phyloP scores from a whole-genome alignment of 2,329 filamentous ascomycete species.

The Trichoderma cornu-damae region DNA sequence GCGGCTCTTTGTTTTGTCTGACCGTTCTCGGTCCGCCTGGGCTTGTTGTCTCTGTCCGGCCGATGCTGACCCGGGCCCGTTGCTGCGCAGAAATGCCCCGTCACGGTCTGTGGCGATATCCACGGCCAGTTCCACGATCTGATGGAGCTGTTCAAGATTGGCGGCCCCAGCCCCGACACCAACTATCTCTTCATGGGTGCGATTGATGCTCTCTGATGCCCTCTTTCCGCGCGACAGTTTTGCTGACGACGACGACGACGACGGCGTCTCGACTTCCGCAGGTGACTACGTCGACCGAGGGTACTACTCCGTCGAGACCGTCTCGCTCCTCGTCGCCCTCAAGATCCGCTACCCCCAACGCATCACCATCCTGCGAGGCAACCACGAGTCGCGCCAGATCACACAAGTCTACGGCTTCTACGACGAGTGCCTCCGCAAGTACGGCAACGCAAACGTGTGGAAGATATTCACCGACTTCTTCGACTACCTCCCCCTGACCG shows the following conservation, averaged over 20 bases:
- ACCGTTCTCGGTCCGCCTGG: too few species aligned
- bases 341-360: slow-evolving; percentile 97
- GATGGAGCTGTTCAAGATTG: slow-evolving; percentile 99
- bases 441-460: slow-evolving; percentile 98
- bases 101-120: slow-evolving; percentile 98
- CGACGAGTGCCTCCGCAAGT: slow-evolving; percentile 97
- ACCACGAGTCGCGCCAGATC: slow-evolving; percentile 98
- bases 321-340: slow-evolving; percentile 89
- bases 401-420: slow-evolving; percentile 99
- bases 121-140: slow-evolving; percentile 98
- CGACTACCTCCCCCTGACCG: slow-evolving; percentile 94
- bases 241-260: not conserved
- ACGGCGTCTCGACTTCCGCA: too few species aligned
- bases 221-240: too few species aligned
- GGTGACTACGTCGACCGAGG: slow-evolving; percentile 98
- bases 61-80: not conserved
- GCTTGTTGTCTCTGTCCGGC: too few species aligned
- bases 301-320: slow-evolving; percentile 98
- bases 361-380: slow-evolving; percentile 97
- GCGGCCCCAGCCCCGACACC: slow-evolving; percentile 94
- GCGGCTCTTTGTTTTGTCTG: too few species aligned
- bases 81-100: slow-evolving; percentile 82
- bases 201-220: slow-evolving; percentile 11
- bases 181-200: slow-evolving; percentile 99
- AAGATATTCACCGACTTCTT: slow-evolving; percentile 99